Base-by-base conservation (phyloP, 1,284 basidiomycete genomes). In the Sporisorium graminicola region DNA sequence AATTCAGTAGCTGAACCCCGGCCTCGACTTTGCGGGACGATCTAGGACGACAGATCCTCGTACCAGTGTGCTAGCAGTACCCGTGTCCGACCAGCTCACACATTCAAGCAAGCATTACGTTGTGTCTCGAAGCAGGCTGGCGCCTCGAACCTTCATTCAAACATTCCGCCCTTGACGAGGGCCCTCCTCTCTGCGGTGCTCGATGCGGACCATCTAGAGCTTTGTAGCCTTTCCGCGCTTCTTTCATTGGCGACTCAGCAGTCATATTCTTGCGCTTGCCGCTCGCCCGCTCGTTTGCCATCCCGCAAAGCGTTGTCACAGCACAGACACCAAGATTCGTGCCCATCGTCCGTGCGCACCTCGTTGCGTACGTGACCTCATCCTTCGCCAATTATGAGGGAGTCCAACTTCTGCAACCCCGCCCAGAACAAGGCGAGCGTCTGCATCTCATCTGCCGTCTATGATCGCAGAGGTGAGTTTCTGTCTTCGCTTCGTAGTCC, bases 401-500 rank as follows among this genome's bases (percentile, higher is more conserved):
- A 99, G 87, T 93, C 93, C 83, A 98, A 97, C 89, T 95, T 96
- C 88, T 92, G 92, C 62, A 96, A 96, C 87, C 94, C 95, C 29
- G 90, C 91, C 50, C 94, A 96, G 88, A 97, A 97, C 88, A 91
- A 94, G 88, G 96, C 96, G 16, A 94, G 93, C 85, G 93, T 98
- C 58, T 94, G 92, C 84, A 97, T 99, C 74, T 93, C 94, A 14
- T 93, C 94, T 16, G 92, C 95, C 87, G 89, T 98, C 8, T 99
- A 99, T 85, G 96, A 99, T 88, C 89, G 96, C 81, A 88, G 95
- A 59, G 49, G 49, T 50, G 20, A 50, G 49, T 50, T 9, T 13
- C 29, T n/a, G n/a, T 12, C 47, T 49, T 31, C 18, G 18, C n/a
- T 29, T 20, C 18, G 27, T 10, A 16, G 44, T 26, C 44, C 29